These are phyloP conservation scores for Paramyrothecium sp. DNA, from an alignment of 2,329 filamentous ascomycete genomes.

Conservation along the genomic window DNA sequence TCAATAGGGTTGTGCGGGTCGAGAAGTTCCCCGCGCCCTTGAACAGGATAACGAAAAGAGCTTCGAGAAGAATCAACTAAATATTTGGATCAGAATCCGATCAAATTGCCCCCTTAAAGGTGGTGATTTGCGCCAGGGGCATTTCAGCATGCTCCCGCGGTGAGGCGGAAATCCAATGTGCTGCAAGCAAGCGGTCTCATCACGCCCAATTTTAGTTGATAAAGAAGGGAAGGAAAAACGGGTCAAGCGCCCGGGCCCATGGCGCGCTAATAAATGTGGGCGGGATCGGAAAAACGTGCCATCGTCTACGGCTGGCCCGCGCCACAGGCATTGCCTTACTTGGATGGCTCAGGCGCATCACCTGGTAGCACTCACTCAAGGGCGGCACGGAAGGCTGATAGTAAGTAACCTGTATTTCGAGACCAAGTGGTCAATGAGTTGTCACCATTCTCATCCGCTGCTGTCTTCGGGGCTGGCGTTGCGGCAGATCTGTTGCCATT, in stretches of 20 bases:
- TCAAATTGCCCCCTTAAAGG: slow-evolving; percentile 62
- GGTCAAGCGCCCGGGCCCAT: not conserved
- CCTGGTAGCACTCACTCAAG: too few species aligned
- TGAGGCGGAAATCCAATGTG: slow-evolving; percentile 53
- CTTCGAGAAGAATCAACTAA: slow-evolving; percentile 33
- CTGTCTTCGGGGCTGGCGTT: too few species aligned
- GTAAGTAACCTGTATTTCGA: too few species aligned
- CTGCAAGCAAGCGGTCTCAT: slow-evolving; percentile 65
- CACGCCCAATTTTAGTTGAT: slow-evolving; percentile 79
- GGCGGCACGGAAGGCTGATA: too few species aligned
- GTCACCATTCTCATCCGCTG: too few species aligned
- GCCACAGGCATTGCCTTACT: not conserved
- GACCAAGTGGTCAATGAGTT: too few species aligned
- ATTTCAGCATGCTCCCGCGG: slow-evolving; percentile 62
- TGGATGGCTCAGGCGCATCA: not conserved
- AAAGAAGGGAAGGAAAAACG: slow-evolving; percentile 39
- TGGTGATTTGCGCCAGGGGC: slow-evolving; percentile 63
- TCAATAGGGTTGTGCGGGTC: not conserved
- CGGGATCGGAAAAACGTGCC: slow-evolving; percentile 5
- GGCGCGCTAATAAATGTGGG: too few species aligned
- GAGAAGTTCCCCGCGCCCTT: not conserved
- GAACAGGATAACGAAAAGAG: slow-evolving; percentile 17
- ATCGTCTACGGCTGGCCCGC: not conserved
- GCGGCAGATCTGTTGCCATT: too few species aligned
- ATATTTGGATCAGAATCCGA: slow-evolving; percentile 57